These are phyloP conservation scores for Neocallimastix lanati DNA, from an alignment of 192 early-diverging fungal genomes.

Conservation along the genomic window DNA sequence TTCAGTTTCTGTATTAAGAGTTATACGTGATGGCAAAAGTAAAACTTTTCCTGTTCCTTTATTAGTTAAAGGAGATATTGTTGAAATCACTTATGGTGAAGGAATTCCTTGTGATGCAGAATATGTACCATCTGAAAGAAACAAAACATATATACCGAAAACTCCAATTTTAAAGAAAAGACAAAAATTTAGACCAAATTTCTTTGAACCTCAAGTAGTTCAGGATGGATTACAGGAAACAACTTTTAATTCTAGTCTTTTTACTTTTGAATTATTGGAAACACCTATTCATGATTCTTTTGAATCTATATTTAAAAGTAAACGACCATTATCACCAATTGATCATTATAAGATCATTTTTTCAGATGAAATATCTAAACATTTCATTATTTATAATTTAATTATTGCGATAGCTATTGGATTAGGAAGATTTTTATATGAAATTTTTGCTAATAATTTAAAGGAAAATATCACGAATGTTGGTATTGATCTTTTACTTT, in stretches of 20 bases:
- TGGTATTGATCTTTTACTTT: not conserved
- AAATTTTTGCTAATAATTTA: not conserved
- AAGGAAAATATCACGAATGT: not conserved
- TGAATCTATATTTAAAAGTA: not conserved
- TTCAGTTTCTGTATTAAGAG: constrained; percentile 52
- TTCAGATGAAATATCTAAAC: not conserved
- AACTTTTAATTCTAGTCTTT: not conserved
- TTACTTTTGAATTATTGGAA: not conserved
- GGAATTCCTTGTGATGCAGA: constrained; percentile 45
- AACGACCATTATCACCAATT: not conserved
- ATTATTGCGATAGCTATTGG: not conserved
- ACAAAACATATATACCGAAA: not conserved
- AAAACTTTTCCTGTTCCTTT: constrained; percentile 48
- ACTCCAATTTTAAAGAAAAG: not conserved
- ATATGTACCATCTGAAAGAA: not conserved
- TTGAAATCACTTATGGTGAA: constrained; percentile 74
- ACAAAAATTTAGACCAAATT: not conserved
- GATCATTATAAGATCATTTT: not conserved
- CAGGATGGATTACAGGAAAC: not conserved
- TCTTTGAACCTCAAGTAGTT: not conserved
- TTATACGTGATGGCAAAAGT: constrained; percentile 48
- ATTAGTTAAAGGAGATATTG: constrained; percentile 65
- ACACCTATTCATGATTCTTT: not conserved
- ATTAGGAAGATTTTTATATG: not conserved
- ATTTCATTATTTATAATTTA: not conserved